Base-by-base conservation (phyloP, 2,329 filamentous ascomycete species). In the Epichloe bromicola region DNA sequence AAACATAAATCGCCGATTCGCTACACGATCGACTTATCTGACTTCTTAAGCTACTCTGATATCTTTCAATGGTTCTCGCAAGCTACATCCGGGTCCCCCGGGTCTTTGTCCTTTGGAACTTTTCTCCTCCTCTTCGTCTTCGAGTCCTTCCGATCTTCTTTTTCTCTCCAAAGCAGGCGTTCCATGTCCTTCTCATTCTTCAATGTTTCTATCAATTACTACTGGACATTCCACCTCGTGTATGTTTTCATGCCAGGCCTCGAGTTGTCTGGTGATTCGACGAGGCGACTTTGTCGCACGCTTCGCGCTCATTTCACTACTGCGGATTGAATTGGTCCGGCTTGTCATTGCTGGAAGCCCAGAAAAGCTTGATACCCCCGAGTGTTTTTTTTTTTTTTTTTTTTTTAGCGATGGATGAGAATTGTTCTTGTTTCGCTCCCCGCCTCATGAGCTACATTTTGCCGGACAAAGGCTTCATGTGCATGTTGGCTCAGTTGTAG, bases 301-400 rank as follows among this genome's bases (percentile, higher is more conserved):
- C n/a, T 10, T 20, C 26, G 15, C 20, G n/a, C 38, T n/a, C 37
- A 10, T 26, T 14, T 17, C 19, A 14, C n/a, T 40, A 10, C 14
- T 15, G n/a, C 30, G 15, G 37, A 48, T 10, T 41, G 23, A 8
- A 17, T 40, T 15, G 19, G 5, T 19, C 12, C 15, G n/a, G 12
- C 26, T 33, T 37, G 20, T 51, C 39, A 48, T 58, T 59, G 51
- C 58, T 56, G 58, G 58, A 57, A 41, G 14, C 8, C 20, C 30
- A 46, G 19, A 63, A 60, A 57, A 59, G 58, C 60, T 63, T 67
- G 60, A 70, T 70, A 69, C 65, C 64, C 59, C 59, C 50, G 62
- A 61, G 62, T 57, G 53, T 55, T 49, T 53, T 44, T 52, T 52
- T n/a, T n/a, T 52, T 52, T 54, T 58, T 54, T 50, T 54, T 37